These are phyloP conservation scores for Cucumis cinereus DNA, from an alignment of 306 rosid species.

Conservation along the genomic window DNA sequence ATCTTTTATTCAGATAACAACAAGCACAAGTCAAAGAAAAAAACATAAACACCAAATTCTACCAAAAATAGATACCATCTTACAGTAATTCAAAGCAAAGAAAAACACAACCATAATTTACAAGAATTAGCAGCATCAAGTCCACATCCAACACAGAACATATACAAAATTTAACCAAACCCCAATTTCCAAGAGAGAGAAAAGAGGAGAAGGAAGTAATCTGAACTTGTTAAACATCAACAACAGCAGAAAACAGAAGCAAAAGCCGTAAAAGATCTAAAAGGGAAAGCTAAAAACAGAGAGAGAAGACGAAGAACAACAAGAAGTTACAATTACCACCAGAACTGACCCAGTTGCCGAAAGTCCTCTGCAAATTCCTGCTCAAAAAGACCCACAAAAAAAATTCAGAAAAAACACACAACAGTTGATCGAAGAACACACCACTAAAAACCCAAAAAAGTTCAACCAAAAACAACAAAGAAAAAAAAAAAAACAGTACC, in stretches of 20 bases:
- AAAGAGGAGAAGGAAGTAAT: neutral
- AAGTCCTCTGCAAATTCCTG: neutral
- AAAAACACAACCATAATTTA: neutral
- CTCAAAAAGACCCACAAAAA: conserved; percentile 1
- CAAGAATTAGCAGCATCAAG: neutral
- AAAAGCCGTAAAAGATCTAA: neutral
- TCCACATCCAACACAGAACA: neutral
- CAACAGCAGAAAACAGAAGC: neutral
- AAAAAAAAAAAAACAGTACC: neutral
- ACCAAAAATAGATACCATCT: neutral
- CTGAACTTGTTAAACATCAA: neutral
- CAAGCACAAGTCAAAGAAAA: neutral
- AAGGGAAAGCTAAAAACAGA: neutral
- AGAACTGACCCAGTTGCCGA: neutral
- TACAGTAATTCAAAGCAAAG: neutral
- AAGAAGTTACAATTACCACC: neutral
- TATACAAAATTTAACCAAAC: neutral
- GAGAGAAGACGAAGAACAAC: neutral
- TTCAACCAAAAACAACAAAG: neutral
- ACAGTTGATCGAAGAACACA: neutral
- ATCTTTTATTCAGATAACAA: neutral
- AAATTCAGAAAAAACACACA: neutral
- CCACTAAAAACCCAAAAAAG: neutral
- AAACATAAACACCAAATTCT: neutral
- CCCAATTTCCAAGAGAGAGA: neutral